Evolutionary conservation across 2,329 filamentous ascomycete species (phyloP).

Genomic region (Colletotrichum eleusines): DNA sequence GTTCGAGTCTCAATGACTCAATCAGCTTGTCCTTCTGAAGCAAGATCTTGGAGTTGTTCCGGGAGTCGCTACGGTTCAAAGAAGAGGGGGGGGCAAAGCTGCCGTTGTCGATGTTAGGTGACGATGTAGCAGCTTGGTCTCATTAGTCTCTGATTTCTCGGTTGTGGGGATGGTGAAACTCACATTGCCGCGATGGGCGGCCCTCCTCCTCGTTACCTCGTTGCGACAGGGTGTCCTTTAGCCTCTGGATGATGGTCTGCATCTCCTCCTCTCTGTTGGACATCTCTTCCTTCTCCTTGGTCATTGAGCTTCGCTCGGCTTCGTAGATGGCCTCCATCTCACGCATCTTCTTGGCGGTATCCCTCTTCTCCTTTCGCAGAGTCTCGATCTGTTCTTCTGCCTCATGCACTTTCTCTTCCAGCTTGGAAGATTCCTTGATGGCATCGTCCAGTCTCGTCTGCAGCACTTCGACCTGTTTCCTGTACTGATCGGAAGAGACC

Average conservation of each 20-base stretch:
- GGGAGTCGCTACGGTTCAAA: slow-evolving; percentile 87
- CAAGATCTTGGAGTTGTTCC: slow-evolving; percentile 89
- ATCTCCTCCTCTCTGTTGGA: slow-evolving; percentile 88
- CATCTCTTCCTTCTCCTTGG: slow-evolving; percentile 93
- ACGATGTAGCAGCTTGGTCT: slow-evolving; percentile 53
- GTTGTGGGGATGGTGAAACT: slow-evolving; percentile 46
- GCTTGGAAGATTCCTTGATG: slow-evolving; percentile 81
- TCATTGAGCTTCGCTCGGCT: slow-evolving; percentile 85
- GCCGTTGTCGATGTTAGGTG: slow-evolving; percentile 77
- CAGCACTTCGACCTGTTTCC: slow-evolving; percentile 86
- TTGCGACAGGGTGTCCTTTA: slow-evolving; percentile 90
- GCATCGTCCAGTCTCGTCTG: slow-evolving; percentile 90
- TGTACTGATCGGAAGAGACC: slow-evolving; percentile 79
- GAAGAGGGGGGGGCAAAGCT: slow-evolving; percentile 91
- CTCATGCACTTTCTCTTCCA: slow-evolving; percentile 91
- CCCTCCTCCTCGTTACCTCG: slow-evolving; percentile 70
- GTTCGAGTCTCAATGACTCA: slow-evolving; percentile 88
- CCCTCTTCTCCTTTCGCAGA: slow-evolving; percentile 86
- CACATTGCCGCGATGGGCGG: slow-evolving; percentile 70
- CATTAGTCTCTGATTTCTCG: slow-evolving; percentile 27
- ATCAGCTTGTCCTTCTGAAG: slow-evolving; percentile 98
- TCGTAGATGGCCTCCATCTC: slow-evolving; percentile 96
- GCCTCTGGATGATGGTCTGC: slow-evolving; percentile 87
- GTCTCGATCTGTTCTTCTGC: slow-evolving; percentile 85
- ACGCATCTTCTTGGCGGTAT: slow-evolving; percentile 83